Evolutionary conservation across 179 eudicot genomes (phyloP).

Genomic region (Beta macrorhiza): DNA sequence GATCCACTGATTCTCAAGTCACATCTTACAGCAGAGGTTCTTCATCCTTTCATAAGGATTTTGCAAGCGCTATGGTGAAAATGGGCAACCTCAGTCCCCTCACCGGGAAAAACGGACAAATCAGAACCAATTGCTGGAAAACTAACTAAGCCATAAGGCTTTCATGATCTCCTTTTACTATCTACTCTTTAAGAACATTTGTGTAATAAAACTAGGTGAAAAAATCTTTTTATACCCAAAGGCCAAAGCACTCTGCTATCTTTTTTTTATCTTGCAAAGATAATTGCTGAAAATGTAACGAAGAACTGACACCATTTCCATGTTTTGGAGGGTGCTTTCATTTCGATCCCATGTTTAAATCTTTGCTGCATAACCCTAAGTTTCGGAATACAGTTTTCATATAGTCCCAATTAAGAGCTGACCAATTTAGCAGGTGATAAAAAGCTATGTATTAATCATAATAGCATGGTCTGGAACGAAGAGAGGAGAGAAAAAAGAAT

Average conservation of each 20-base stretch:
- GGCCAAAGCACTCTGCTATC: background rate
- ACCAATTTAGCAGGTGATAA: no score
- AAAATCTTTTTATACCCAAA: background rate
- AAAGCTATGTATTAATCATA: no score
- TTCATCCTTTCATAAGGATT: constrained; percentile 14
- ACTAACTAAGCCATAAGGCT: constrained; percentile 9
- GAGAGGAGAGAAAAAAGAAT: no score
- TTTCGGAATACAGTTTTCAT: no score
- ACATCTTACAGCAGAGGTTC: constrained; percentile 22
- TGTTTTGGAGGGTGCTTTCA: no score
- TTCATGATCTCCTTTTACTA: background rate
- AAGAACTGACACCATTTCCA: no score
- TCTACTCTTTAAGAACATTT: background rate
- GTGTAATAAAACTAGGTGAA: background rate
- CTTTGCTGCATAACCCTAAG: no score
- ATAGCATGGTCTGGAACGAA: no score
- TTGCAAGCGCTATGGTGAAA: constrained; percentile 24
- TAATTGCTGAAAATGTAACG: background rate
- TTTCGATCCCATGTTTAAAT: no score
- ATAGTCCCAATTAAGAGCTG: no score
- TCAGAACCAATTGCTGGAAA: constrained; percentile 31
- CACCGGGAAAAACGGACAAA: constrained; percentile 22
- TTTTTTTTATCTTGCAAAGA: background rate
- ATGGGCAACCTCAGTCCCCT: constrained; percentile 30
- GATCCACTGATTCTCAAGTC: constrained; percentile 33